phyloP scores from a whole-genome alignment of 148 eudicot genomes.

The Rhododendron ovatum region DNA sequence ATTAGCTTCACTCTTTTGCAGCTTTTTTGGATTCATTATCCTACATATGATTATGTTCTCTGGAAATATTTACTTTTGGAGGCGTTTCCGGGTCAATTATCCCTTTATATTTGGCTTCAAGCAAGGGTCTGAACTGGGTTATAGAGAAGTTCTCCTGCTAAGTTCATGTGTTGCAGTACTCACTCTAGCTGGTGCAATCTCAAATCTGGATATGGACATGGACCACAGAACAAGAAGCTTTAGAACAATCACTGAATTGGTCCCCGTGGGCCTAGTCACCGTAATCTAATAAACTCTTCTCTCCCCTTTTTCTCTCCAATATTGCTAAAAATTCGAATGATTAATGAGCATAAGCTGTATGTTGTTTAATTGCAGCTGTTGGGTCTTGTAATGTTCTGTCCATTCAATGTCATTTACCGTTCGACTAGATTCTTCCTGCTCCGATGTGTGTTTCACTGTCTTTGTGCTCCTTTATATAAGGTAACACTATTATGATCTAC shows the following conservation, averaged over 20 bases:
- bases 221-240: conserved; percentile 23
- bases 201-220: conserved; percentile 53
- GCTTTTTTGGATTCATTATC: conserved; percentile 55
- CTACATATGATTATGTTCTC: conserved; percentile 78
- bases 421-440: conserved; percentile 20
- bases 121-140: conserved; percentile 70
- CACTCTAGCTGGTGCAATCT: conserved; percentile 51
- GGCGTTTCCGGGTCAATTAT: conserved; percentile 66
- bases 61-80: conserved; percentile 76
- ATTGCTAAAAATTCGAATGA: neutral
- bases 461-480: conserved; percentile 23
- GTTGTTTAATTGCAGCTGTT: conserved; percentile 3
- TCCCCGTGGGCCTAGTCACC: conserved; percentile 53
- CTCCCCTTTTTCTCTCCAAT: neutral
- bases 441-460: neutral
- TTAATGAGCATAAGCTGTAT: neutral
- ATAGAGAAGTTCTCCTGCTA: conserved; percentile 57
- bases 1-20: conserved; percentile 31
- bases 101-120: conserved; percentile 81
- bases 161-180: conserved; percentile 60
- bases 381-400: conserved; percentile 8
- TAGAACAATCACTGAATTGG: conserved; percentile 35
- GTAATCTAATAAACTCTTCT: conserved; percentile 31
- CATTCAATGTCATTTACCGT: conserved; percentile 19
- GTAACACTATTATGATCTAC: neutral